These are phyloP conservation scores for Xylaria sp. DNA, from an alignment of 2,329 filamentous ascomycete genomes.

Conservation along the genomic window DNA sequence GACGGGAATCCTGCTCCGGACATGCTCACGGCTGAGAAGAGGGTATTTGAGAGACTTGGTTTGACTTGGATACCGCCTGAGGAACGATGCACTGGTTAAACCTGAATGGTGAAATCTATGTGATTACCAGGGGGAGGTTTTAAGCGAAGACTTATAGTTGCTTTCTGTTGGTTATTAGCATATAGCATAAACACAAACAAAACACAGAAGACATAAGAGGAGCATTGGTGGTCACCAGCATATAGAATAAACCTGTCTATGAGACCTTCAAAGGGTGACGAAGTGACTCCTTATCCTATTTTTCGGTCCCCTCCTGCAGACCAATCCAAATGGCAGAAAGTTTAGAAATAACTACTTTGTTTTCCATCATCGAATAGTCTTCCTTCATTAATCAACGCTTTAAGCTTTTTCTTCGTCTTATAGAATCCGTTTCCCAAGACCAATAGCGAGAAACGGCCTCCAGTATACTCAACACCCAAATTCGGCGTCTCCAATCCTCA, in stretches of 20 bases:
- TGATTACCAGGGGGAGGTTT: neutral
- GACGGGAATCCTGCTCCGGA: conserved; percentile 63
- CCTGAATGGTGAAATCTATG: neutral
- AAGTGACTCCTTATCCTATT: neutral
- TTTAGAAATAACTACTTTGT: neutral
- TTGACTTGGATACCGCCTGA: conserved; percentile 73
- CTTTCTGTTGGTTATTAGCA: no score
- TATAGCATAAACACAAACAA: no score
- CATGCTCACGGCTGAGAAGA: conserved; percentile 79
- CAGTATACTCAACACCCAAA: neutral
- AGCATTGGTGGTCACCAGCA: neutral
- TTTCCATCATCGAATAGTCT: neutral
- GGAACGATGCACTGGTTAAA: conserved; percentile 70
- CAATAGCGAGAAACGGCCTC: neutral
- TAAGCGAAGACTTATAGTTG: neutral
- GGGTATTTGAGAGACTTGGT: conserved; percentile 80
- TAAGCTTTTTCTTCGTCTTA: neutral
- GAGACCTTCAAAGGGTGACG: neutral
- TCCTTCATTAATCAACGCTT: neutral
- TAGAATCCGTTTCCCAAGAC: neutral
- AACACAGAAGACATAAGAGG: neutral
- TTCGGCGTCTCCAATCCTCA: neutral
- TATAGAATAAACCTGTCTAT: neutral
- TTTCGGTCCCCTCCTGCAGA: neutral
- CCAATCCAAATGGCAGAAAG: neutral